phyloP scores from a whole-genome alignment of 2,329 filamentous ascomycete species.

The Phaeophleospora eucalypticola region DNA sequence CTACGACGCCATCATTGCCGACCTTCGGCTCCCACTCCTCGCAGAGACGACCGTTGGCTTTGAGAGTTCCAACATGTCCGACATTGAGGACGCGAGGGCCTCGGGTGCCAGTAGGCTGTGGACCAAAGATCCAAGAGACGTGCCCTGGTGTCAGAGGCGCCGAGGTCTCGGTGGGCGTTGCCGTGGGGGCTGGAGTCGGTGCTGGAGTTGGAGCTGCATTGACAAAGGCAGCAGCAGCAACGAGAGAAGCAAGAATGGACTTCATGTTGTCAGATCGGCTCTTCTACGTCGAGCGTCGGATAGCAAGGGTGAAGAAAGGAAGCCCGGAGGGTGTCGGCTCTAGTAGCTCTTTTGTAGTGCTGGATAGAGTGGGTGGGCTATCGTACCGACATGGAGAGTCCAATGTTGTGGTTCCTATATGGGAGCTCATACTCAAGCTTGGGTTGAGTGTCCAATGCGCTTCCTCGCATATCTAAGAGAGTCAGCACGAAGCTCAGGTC shows the following conservation, averaged over 20 bases:
- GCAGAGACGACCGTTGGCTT: neutral
- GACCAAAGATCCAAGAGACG: neutral
- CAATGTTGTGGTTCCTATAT: too few relatives aligned
- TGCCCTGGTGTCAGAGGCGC: too few relatives aligned
- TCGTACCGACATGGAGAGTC: too few relatives aligned
- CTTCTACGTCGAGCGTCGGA: too few relatives aligned
- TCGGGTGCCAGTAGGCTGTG: neutral
- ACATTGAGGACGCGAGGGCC: neutral
- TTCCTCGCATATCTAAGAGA: neutral
- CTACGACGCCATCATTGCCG: neutral
- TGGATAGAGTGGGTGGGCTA: too few relatives aligned
- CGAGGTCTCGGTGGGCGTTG: too few relatives aligned
- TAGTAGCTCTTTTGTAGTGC: too few relatives aligned
- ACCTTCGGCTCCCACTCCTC: neutral
- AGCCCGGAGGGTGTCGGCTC: too few relatives aligned
- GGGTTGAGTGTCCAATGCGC: neutral
- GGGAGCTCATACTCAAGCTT: too few relatives aligned
- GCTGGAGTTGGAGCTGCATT: neutral
- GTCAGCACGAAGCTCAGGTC: neutral
- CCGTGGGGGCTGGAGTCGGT: neutral
- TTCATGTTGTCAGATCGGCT: too few relatives aligned
- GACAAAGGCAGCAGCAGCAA: neutral
- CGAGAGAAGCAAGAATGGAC: neutral
- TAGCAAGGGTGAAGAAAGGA: too few relatives aligned
- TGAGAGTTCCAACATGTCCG: neutral